Conservation (phyloP, 1,284 basidiomycete species). For the Pascua sp. region DNA sequence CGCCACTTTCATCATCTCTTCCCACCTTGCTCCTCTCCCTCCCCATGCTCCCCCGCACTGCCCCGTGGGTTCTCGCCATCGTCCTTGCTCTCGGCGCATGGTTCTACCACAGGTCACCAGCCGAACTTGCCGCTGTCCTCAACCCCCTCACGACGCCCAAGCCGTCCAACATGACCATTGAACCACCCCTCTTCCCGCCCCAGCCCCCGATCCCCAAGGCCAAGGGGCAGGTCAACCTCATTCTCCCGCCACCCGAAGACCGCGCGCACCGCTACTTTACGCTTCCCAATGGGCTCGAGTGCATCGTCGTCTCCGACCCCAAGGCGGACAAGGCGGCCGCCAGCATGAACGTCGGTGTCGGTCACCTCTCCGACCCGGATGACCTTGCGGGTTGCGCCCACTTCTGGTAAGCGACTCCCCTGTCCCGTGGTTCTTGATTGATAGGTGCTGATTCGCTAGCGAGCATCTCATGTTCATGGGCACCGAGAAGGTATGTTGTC, state of each 20-base stretch:
- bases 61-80: not conserved
- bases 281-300: constrained; percentile 83
- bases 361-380: constrained; percentile 89
- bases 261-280: constrained; percentile 74
- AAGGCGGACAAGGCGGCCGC: constrained; percentile 93
- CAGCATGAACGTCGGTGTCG: constrained; percentile 90
- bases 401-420: constrained; percentile 39
- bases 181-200: constrained; percentile 24
- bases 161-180: not conserved
- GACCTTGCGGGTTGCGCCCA: constrained; percentile 53
- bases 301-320: constrained; percentile 77
- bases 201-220: constrained; percentile 39
- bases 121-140: not conserved
- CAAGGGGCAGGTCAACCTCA: constrained; percentile 56
- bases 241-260: constrained; percentile 62
- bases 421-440: too few relatives aligned
- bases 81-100: not conserved
- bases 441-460: constrained; percentile 58
- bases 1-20: not conserved
- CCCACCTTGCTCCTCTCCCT: not conserved
- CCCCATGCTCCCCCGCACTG: not conserved
- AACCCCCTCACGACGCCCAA: not conserved
- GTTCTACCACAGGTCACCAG: not conserved
- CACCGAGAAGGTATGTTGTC: constrained; percentile 47
- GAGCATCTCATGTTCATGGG: constrained; percentile 92